A percentile compares a stretch with the other conserved stretches of the same genome.
These are phyloP conservation scores for Gossypium anomalum DNA, from an alignment of 345 rosid genomes.

Conservation along the genomic window DNA sequence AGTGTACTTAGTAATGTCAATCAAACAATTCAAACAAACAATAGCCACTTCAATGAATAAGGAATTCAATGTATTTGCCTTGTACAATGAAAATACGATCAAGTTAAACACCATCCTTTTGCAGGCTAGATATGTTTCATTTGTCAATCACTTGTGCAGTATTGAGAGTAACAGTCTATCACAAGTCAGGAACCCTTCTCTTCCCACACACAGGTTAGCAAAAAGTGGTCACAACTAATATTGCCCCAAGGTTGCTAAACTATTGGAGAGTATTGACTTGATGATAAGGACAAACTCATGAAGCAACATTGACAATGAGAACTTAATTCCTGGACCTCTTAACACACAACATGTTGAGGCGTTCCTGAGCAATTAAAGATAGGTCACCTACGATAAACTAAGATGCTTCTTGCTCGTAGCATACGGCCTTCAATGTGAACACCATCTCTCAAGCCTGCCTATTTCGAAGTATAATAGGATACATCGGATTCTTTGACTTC, in stretches of 20 bases:
- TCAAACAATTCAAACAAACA: too few relatives aligned
- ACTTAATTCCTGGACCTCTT: not conserved
- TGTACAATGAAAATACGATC: not conserved
- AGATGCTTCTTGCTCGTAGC: not conserved
- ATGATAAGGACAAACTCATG: not conserved
- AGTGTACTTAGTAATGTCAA: too few relatives aligned
- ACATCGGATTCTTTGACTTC: not conserved
- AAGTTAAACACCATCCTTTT: not conserved
- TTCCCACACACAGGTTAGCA: not conserved
- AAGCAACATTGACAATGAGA: not conserved
- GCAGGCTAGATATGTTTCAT: not conserved
- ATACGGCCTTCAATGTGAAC: not conserved
- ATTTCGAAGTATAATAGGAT: not conserved
- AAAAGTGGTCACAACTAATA: not conserved
- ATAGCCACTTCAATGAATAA: not conserved
- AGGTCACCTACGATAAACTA: not conserved
- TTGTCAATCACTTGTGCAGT: not conserved
- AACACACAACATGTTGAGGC: too few relatives aligned
- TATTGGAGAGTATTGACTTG: not conserved
- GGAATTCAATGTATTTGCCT: not conserved
- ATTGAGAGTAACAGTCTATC: not conserved
- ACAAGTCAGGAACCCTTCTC: not conserved
- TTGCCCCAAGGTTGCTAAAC: not conserved
- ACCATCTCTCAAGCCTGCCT: not conserved
- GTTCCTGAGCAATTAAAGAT: not conserved